Conservation (phyloP, 2,329 filamentous ascomycete genomes). For the Sphaerulina populicola region DNA sequence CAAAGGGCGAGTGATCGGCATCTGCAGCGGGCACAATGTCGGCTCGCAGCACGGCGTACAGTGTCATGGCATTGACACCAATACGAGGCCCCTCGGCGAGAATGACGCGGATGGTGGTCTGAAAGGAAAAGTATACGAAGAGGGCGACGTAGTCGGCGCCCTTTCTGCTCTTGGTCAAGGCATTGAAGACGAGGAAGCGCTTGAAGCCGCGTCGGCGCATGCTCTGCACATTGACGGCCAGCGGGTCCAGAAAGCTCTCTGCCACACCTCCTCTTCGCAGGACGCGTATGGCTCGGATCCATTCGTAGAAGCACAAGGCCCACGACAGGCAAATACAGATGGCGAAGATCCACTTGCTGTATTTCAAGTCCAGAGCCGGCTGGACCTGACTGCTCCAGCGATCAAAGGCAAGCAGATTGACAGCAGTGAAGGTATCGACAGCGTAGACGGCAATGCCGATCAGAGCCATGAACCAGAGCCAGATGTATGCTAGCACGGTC, state of each 20-base stretch:
- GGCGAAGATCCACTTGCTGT: conserved; percentile 92
- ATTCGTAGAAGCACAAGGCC: conserved; percentile 70
- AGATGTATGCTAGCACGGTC: conserved; percentile 69
- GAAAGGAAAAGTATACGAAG: conserved; percentile 79
- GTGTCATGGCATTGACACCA: conserved; percentile 78
- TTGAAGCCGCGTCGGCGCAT: conserved; percentile 75
- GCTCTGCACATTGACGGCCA: conserved; percentile 78
- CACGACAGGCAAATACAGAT: conserved; percentile 87
- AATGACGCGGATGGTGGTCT: conserved; percentile 79
- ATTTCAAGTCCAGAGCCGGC: conserved; percentile 64
- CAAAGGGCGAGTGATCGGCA: conserved; percentile 55
- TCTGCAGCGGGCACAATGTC: conserved; percentile 53
- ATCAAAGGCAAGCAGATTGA: conserved; percentile 83
- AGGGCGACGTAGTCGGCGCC: conserved; percentile 82
- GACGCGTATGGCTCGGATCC: conserved; percentile 67
- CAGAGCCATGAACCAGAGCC: conserved; percentile 71
- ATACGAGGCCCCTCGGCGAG: conserved; percentile 89
- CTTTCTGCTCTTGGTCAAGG: conserved; percentile 84
- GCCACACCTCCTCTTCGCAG: conserved; percentile 80
- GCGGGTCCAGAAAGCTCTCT: conserved; percentile 80
- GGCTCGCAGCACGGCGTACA: conserved; percentile 72
- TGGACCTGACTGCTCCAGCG: conserved; percentile 78
- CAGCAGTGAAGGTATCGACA: conserved; percentile 85
- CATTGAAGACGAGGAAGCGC: conserved; percentile 85
- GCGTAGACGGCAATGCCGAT: conserved; percentile 77